phyloP scores from a whole-genome alignment of 2,329 filamentous ascomycete species.

The Colletotrichum aenigma region DNA sequence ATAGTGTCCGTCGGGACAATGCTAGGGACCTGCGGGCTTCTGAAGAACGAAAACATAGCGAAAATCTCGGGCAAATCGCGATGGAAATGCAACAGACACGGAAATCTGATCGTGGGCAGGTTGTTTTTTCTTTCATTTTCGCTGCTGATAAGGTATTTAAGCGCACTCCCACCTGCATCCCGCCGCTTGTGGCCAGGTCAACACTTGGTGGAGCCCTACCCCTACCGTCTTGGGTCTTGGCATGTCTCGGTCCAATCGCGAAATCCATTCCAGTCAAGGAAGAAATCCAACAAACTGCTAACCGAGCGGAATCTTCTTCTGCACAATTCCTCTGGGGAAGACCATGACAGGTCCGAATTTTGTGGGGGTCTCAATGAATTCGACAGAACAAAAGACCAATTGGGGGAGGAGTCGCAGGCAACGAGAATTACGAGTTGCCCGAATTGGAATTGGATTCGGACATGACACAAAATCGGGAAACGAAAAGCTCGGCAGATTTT shows the following conservation, averaged over 20 bases:
- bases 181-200: not conserved
- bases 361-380: not conserved
- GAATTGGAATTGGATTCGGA: not conserved
- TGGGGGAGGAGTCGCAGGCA: not conserved
- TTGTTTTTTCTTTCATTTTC: not conserved
- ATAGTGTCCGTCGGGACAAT: conserved; percentile 22
- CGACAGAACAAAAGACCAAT: too few species aligned
- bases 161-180: not conserved
- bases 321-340: not conserved
- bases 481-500: not conserved
- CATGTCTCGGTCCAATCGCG: not conserved
- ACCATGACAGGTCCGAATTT: not conserved
- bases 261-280: not conserved
- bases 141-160: not conserved
- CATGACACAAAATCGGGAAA: not conserved
- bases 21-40: not conserved
- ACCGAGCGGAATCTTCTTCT: not conserved
- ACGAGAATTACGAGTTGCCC: not conserved
- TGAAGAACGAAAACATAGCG: not conserved
- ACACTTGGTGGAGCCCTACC: not conserved
- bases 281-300: not conserved
- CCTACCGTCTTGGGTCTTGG: not conserved
- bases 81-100: not conserved
- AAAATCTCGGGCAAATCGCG: not conserved
- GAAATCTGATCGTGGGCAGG: not conserved